phyloP scores from a whole-genome alignment of 768 basidiomycete species.

The Tulasnella sp. region DNA sequence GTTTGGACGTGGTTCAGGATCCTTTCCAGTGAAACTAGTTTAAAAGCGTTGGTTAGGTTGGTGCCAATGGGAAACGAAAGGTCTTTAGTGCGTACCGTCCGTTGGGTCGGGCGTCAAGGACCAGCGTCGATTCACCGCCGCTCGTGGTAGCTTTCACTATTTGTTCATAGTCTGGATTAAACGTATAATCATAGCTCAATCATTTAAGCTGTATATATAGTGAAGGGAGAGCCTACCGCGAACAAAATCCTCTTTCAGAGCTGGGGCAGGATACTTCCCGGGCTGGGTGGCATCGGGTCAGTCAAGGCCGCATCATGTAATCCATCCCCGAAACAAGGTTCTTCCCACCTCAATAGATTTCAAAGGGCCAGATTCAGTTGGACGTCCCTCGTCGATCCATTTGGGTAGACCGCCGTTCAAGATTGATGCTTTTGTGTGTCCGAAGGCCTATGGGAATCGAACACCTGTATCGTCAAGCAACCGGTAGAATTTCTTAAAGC shows the following conservation, averaged over 20 bases:
- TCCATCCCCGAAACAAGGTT: background rate
- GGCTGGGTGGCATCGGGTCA: constrained; percentile 3
- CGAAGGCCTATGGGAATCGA: constrained; percentile 52
- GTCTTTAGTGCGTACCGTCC: constrained; percentile 55
- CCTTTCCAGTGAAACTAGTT: constrained; percentile 68
- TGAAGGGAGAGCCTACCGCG: constrained; percentile 45
- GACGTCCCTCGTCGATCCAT: constrained; percentile 66
- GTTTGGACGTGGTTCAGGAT: constrained; percentile 85
- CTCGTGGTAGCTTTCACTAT: constrained; percentile 55
- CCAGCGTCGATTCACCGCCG: constrained; percentile 51
- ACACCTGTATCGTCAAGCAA: too few relatives aligned
- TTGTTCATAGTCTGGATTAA: constrained; percentile 66
- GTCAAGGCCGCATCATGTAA: background rate
- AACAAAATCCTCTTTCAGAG: constrained; percentile 50
- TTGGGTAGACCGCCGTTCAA: constrained; percentile 89
- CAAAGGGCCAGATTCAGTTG: constrained; percentile 44
- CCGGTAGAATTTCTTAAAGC: too few relatives aligned
- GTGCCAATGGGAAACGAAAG: background rate
- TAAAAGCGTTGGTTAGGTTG: constrained; percentile 1
- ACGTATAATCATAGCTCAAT: background rate
- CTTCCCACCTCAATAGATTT: background rate
- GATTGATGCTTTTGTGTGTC: constrained; percentile 79
- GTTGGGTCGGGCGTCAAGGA: constrained; percentile 83
- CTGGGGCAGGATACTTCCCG: constrained; percentile 51
- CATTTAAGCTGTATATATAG: background rate